These are phyloP conservation scores for Saturnispora kantuleensis DNA, from an alignment of 805 yeast species.

Conservation along the genomic window DNA sequence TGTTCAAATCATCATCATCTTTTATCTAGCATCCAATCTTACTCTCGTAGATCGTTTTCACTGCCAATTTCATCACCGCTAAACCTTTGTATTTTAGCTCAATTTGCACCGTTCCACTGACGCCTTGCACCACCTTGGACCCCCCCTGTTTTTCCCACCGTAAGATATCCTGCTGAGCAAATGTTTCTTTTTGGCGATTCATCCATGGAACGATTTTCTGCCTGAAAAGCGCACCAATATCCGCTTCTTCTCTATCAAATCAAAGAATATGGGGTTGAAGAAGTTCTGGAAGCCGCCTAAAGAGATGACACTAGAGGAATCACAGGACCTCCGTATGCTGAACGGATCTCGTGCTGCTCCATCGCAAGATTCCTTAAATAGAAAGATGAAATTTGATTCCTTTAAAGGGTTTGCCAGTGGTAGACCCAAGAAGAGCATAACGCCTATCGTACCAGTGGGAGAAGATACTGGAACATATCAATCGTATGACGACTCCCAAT, in stretches of 20 bases:
- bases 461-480: constrained; percentile 10
- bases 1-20: no score
- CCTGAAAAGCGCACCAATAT: not conserved
- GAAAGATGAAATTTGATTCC: constrained; percentile 37
- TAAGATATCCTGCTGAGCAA: no score
- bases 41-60: no score
- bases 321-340: constrained; percentile 32
- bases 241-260: not conserved
- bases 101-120: no score
- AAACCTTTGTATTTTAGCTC: no score
- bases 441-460: constrained; percentile 16
- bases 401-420: constrained; percentile 39
- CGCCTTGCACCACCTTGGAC: no score
- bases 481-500: constrained; percentile 7
- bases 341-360: constrained; percentile 31
- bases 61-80: no score
- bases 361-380: constrained; percentile 25
- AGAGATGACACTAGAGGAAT: constrained; percentile 34
- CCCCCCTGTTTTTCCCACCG: no score
- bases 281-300: constrained; percentile 40
- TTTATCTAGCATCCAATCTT: no score
- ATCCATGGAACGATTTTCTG: no score
- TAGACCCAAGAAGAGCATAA: constrained; percentile 15
- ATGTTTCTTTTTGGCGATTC: no score
- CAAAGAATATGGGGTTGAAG: constrained; percentile 36